Evolutionary conservation across 2,329 filamentous ascomycete genomes (phyloP).

Genomic region (Lasiodiplodia citricola): DNA sequence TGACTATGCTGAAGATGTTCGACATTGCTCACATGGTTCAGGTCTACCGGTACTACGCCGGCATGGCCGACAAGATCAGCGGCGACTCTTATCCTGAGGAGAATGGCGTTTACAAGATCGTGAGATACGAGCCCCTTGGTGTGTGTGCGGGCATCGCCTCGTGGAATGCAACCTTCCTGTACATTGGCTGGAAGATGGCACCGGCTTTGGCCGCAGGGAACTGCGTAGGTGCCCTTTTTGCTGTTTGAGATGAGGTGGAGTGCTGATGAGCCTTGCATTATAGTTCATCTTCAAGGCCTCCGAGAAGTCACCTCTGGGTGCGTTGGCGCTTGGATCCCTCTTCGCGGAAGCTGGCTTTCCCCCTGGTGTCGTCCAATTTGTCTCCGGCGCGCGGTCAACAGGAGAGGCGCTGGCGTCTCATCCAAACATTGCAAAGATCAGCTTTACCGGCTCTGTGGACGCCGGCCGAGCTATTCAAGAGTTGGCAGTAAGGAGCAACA

Average conservation of each 20-base stretch:
- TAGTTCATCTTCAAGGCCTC: conserved; percentile 71
- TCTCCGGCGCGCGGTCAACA: conserved; percentile 76
- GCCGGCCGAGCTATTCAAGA: conserved; percentile 82
- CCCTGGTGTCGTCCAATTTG: conserved; percentile 75
- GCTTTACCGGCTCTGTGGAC: conserved; percentile 86
- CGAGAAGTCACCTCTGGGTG: conserved; percentile 76
- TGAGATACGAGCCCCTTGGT: conserved; percentile 78
- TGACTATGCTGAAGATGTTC: conserved; percentile 46
- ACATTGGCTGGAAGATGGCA: conserved; percentile 83
- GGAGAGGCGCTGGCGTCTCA: conserved; percentile 77
- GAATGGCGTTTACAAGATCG: conserved; percentile 83
- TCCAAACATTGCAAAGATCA: conserved; percentile 78
- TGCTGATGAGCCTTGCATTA: conserved; percentile 47
- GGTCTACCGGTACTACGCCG: conserved; percentile 85
- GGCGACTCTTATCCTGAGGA: conserved; percentile 84
- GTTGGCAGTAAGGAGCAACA: conserved; percentile 69
- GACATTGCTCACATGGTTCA: conserved; percentile 63
- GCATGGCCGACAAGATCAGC: conserved; percentile 90
- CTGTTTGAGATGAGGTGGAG: conserved; percentile 52
- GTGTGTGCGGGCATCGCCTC: conserved; percentile 87
- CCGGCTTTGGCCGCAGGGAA: conserved; percentile 86
- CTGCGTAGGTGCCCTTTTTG: conserved; percentile 64
- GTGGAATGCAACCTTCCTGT: conserved; percentile 64
- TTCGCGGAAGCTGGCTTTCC: conserved; percentile 81
- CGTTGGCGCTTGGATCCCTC: conserved; percentile 65